Conservation (phyloP, 73 alveolate genomes). For the Stentor roeselii region DNA sequence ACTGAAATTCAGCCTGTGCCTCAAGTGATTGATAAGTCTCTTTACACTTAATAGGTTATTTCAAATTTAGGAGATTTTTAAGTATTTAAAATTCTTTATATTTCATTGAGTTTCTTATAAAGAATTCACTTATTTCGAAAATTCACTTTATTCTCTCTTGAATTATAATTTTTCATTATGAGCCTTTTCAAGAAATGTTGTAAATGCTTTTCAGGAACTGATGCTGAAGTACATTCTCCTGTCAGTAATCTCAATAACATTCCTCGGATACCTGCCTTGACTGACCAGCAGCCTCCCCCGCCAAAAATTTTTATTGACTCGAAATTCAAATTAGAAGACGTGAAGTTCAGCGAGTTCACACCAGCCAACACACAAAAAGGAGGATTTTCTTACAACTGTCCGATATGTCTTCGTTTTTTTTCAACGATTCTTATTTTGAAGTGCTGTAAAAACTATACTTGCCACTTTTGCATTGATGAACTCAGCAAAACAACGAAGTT, state of each 20-base stretch:
- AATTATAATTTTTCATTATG: no score
- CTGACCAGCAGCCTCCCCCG: background rate
- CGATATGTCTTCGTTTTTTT: slow-evolving; percentile 52
- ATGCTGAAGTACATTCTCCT: no score
- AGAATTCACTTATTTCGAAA: no score
- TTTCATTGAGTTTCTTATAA: no score
- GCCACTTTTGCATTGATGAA: slow-evolving; percentile 57
- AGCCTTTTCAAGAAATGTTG: no score
- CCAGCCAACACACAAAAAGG: slow-evolving; percentile 49
- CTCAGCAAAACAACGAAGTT: background rate
- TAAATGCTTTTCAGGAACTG: no score
- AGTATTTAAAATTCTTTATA: no score
- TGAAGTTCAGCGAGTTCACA: slow-evolving; percentile 40
- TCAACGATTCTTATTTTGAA: slow-evolving; percentile 30
- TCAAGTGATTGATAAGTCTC: slow-evolving; percentile 93
- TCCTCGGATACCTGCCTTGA: no score
- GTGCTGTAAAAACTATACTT: slow-evolving; percentile 47
- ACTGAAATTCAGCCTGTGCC: slow-evolving; percentile 98
- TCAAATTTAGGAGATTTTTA: no score
- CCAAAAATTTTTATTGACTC: slow-evolving; percentile 33
- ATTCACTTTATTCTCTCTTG: no score
- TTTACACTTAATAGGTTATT: slow-evolving; percentile 76
- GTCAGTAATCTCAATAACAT: no score
- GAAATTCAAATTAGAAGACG: slow-evolving; percentile 31
- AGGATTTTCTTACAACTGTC: slow-evolving; percentile 50